These are phyloP conservation scores for Beta corolliflora DNA, from an alignment of 179 eudicot species.

Conservation along the genomic window DNA sequence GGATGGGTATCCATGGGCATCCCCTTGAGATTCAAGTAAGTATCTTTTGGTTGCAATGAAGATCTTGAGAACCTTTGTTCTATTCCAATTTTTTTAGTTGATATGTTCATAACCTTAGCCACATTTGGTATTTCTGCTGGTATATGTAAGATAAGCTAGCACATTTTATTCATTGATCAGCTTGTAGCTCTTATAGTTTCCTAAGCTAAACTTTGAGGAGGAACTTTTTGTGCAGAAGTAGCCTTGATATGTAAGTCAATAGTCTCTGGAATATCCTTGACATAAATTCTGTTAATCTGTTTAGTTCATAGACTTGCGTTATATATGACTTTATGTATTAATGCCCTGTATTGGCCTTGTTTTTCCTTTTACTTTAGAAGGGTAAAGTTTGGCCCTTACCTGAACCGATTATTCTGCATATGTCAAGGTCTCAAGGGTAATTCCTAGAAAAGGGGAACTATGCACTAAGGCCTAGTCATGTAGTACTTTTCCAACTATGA, in stretches of 20 bases:
- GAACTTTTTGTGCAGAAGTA: neutral
- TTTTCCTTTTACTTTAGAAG: neutral
- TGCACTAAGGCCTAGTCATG: neutral
- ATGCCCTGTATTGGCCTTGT: neutral
- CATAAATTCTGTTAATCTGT: neutral
- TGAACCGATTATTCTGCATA: neutral
- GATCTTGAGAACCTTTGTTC: neutral
- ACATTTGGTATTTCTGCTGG: conserved; percentile 5
- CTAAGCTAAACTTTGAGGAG: neutral
- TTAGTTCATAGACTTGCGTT: neutral
- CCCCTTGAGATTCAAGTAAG: conserved; percentile 96
- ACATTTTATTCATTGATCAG: neutral
- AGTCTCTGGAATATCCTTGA: neutral
- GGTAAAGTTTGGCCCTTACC: no score
- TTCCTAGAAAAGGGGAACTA: neutral
- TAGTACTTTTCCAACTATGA: neutral
- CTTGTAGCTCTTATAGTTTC: neutral
- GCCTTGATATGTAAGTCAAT: neutral
- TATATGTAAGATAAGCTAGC: neutral
- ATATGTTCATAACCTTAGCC: neutral
- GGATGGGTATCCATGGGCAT: conserved; percentile 99
- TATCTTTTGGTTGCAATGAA: conserved; percentile 8
- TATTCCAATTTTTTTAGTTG: neutral
- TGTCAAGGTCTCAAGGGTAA: neutral
- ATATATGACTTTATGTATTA: neutral